Base-by-base conservation (phyloP, 2,329 filamentous ascomycete species). In the Fusarium tupiense region DNA sequence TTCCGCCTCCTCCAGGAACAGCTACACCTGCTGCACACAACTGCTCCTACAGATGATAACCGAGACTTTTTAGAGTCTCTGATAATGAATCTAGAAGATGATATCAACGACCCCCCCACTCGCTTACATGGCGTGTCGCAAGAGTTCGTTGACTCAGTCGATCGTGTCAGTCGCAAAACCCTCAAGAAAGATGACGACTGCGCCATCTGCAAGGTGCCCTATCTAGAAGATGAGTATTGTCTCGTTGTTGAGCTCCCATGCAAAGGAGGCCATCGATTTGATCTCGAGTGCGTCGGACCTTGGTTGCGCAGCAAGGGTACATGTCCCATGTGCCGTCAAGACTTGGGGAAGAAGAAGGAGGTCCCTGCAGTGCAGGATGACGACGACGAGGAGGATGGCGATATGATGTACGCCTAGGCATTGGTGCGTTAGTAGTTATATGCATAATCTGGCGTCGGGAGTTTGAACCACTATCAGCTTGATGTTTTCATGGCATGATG, bases 251-350 rank as follows among this genome's bases (percentile, higher is more conserved):
- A 90, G 83, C 84, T 92, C 77, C 90, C 90, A 46, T 92, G 91
- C 79, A 84, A 90, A 76, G 85, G 84, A 38, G 83, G 80, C 46
- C 91, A 92, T 80, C 83, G 82, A 57, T 92, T 91, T 78, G 91
- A 92, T 76, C 81, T 92, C n/a, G 91, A 92, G 82, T 92, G 91
- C 76, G 89, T 92, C 5, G 88, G 86, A 8, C 90, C 91, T 12
- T 92, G 91, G 91, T 80, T 92, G 79, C 83, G 87, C 80, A 86
- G 88, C 76, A 91, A 92, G 81, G 90, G 90, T 43, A 91, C 86
- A 38, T 92, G 90, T 79, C 90, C 90, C 44, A 84, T 92, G 83
- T 91, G 90, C 80, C 83, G 91, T 68, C 86, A 88, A 79, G 89
- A 91, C 77, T 81, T 92, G 82, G 86, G 84, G 38, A 86, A 88